A percentile compares a stretch with the other conserved stretches of the same genome.
These are phyloP conservation scores for Clavispora asparagi DNA, from an alignment of 805 yeast genomes.

Conservation along the genomic window DNA sequence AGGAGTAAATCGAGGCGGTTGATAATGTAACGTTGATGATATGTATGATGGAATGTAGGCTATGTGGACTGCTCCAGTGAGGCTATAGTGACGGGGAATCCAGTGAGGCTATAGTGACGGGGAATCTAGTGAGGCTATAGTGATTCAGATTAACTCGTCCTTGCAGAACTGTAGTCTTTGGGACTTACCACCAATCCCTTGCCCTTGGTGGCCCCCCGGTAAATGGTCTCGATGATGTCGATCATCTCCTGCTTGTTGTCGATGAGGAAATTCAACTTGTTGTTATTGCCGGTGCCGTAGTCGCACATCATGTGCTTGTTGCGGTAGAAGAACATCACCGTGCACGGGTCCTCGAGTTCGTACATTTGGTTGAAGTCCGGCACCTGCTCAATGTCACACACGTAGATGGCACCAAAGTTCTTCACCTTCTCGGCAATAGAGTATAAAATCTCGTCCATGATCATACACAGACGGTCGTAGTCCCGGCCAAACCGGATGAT, in stretches of 20 bases:
- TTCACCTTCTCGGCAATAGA: conserved; percentile 76
- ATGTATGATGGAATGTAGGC: too few relatives aligned
- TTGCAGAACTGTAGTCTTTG: conserved; percentile 47
- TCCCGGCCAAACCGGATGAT: conserved; percentile 87
- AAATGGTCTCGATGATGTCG: conserved; percentile 84
- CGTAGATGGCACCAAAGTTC: conserved; percentile 82
- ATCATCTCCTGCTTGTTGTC: conserved; percentile 84
- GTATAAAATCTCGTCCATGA: conserved; percentile 83
- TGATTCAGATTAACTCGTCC: conserved; percentile 11
- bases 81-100: too few relatives aligned
- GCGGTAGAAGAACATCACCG: conserved; percentile 88
- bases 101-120: too few relatives aligned
- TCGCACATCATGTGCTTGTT: conserved; percentile 98
- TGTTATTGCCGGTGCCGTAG: conserved; percentile 96
- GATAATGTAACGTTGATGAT: not conserved
- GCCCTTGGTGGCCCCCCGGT: conserved; percentile 88
- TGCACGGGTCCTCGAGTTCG: conserved; percentile 83
- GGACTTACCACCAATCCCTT: conserved; percentile 89
- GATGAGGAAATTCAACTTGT: conserved; percentile 75
- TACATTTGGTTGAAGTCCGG: conserved; percentile 88
- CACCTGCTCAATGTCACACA: conserved; percentile 85
- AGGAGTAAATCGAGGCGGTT: conserved; percentile 4
- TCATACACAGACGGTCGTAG: conserved; percentile 70
- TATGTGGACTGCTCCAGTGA: too few relatives aligned
- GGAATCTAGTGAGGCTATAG: too few relatives aligned